Evolutionary conservation across 768 basidiomycete species (phyloP).

Genomic region (Scleroderma citrinum): DNA sequence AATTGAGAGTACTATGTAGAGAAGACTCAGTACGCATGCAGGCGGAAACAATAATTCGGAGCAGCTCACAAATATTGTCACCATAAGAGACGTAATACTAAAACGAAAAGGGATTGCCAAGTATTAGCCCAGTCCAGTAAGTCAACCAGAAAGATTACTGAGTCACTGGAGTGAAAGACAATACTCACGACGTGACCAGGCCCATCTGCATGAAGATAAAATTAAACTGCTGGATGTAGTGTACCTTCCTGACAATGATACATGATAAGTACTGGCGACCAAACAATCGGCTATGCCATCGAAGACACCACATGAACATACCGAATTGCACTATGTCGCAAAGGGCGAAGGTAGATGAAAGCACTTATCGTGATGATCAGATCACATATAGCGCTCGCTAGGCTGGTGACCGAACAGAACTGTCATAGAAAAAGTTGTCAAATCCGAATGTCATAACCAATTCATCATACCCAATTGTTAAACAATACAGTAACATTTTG

Average conservation of each 20-base stretch:
- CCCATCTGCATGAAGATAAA: slow-evolving; percentile 16
- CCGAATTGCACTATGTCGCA: slow-evolving; percentile 8
- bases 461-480: background rate
- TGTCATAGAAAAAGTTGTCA: background rate
- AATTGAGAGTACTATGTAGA: slow-evolving; percentile 13
- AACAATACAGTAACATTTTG: too few species aligned
- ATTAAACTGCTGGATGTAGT: slow-evolving; percentile 12
- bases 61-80: slow-evolving; percentile 10
- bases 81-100: slow-evolving; percentile 8
- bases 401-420: slow-evolving; percentile 4
- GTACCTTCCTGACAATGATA: slow-evolving; percentile 2
- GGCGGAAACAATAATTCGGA: background rate
- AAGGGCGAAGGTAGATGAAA: slow-evolving; percentile 11
- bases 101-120: too few species aligned
- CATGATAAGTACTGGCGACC: too few species aligned
- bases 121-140: too few species aligned
- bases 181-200: slow-evolving; percentile 12
- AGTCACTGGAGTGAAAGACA: background rate
- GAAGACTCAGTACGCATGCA: background rate
- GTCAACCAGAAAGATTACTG: too few species aligned
- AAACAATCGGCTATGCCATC: too few species aligned
- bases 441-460: background rate
- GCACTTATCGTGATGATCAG: slow-evolving; percentile 13
- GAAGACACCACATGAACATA: slow-evolving; percentile 2
- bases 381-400: slow-evolving; percentile 19